Evolutionary conservation across 495 filamentous ascomycete species (phyloP).

Genomic region (Geopyxis carbonaria): DNA sequence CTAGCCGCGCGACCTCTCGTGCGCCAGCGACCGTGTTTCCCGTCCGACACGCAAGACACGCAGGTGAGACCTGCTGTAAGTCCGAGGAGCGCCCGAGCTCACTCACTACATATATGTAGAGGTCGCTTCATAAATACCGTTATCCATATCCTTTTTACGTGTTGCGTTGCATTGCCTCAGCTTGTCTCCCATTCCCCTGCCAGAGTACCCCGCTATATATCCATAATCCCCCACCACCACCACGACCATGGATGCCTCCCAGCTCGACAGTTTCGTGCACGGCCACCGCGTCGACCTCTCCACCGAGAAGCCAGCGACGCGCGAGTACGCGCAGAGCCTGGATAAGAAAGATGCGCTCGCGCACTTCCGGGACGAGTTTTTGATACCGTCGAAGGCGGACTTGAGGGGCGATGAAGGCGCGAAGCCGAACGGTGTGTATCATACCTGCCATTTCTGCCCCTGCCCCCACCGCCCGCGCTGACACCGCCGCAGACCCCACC

Average conservation of each 20-base stretch:
- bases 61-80: no score
- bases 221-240: no score
- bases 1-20: no score
- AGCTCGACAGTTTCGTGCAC: slow-evolving; percentile 12
- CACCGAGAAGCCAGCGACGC: slow-evolving; percentile 12
- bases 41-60: no score
- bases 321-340: slow-evolving; percentile 43
- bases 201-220: no score
- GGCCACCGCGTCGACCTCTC: slow-evolving; percentile 10
- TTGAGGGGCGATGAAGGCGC: slow-evolving; percentile 31
- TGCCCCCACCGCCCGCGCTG: slow-evolving; percentile 1
- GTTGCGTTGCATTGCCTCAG: no score
- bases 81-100: no score
- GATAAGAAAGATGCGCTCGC: slow-evolving; percentile 55
- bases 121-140: no score
- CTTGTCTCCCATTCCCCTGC: no score
- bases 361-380: slow-evolving; percentile 57
- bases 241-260: slow-evolving; percentile 10
- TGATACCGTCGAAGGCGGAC: slow-evolving; percentile 65
- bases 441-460: slow-evolving; percentile 1
- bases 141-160: no score
- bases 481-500: slow-evolving; percentile 27
- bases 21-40: no score
- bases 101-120: no score
- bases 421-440: slow-evolving; percentile 16